Percentiles rank a stretch among this genome's conserved stretches.
phyloP scores from a whole-genome alignment of 2,329 filamentous ascomycete species.

The Alternaria ventricosa region DNA sequence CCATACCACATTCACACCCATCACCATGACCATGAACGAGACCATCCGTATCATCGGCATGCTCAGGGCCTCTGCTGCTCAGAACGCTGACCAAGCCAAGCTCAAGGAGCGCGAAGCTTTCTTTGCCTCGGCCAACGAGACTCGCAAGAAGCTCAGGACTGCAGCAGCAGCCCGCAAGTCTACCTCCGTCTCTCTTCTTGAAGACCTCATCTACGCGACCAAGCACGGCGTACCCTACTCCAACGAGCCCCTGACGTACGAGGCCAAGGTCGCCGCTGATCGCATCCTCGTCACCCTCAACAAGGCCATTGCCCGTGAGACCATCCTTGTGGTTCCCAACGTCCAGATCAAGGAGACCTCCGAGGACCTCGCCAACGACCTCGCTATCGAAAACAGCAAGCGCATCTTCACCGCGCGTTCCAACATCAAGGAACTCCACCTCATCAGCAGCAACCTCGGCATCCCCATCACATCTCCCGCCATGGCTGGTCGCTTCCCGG shows the following conservation, averaged over 20 bases:
- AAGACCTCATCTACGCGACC: slow-evolving; percentile 23
- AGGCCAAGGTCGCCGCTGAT: slow-evolving; percentile 21
- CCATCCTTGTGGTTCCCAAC: neutral
- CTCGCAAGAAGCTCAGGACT: slow-evolving; percentile 3
- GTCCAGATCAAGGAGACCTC: slow-evolving; percentile 7
- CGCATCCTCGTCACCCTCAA: slow-evolving; percentile 26
- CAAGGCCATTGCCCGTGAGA: slow-evolving; percentile 9
- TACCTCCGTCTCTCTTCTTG: slow-evolving; percentile 21
- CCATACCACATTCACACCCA: neutral
- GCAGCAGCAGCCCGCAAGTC: slow-evolving; percentile 3
- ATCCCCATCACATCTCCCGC: slow-evolving; percentile 1
- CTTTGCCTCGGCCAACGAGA: neutral
- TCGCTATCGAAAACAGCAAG: slow-evolving; percentile 29
- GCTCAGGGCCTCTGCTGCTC: slow-evolving; percentile 31
- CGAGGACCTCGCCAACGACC: slow-evolving; percentile 24
- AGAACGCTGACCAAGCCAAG: slow-evolving; percentile 30
- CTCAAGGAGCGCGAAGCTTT: slow-evolving; percentile 8
- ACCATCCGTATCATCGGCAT: slow-evolving; percentile 28
- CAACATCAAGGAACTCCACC: slow-evolving; percentile 10
- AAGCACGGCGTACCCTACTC: slow-evolving; percentile 18
- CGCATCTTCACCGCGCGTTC: slow-evolving; percentile 23
- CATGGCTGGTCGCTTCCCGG: slow-evolving; percentile 44
- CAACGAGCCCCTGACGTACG: slow-evolving; percentile 16
- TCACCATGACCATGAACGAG: slow-evolving; percentile 29
- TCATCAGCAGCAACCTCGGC: slow-evolving; percentile 1